Base-by-base conservation (phyloP, 768 basidiomycete species). In the Rhodotorula graminis region DNA sequence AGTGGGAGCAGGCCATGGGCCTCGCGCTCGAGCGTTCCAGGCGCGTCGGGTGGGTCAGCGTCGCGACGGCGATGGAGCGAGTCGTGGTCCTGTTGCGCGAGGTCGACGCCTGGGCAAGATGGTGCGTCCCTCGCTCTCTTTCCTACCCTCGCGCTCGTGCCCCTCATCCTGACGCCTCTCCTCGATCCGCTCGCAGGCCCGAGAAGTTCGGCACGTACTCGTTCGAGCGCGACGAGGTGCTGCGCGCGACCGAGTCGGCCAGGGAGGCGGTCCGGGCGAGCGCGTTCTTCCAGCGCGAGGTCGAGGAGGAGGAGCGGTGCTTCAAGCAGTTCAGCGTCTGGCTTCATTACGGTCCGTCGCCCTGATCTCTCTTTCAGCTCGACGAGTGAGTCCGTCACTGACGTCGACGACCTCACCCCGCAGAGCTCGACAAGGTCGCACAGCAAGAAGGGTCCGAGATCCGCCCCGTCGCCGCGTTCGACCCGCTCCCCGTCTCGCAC, bases 291-390 rank as follows among this genome's bases (percentile, higher is more conserved):
- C 76, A 79, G 53, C 33, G 57, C 9, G 61, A 63, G 27, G 77
- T 72, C 1, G 57, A 72, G 25, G 78, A 80, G 27, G 79, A 80
- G 40, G 72, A 73, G 57, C 58, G 72, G 10, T 65, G 69, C 31
- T 80, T 80, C 59, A 61, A 62, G 19, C 76, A 76, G n/a, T 79
- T 80, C 52, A 42, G 67, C 29, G 56, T 65, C 12, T 80, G 79
- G 79, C 16, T 80, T 9, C 59, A 61, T 10, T 80, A 66, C 60
- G 79, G 79, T 77, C 16, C 37, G 78, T 31, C 12, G 0, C 47
- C 40, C 44, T 7, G 44, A 5, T 46, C n/a, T 16, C 37, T 55
- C 31, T 65, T n/a, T n/a, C n/a, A n/a, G n/a, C n/a, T n/a, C n/a
- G n/a, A n/a, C n/a, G n/a, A n/a, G n/a, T n/a, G n/a, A n/a, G n/a